phyloP scores from a whole-genome alignment of 805 yeast species.

The Hanseniaspora nectarophila region DNA sequence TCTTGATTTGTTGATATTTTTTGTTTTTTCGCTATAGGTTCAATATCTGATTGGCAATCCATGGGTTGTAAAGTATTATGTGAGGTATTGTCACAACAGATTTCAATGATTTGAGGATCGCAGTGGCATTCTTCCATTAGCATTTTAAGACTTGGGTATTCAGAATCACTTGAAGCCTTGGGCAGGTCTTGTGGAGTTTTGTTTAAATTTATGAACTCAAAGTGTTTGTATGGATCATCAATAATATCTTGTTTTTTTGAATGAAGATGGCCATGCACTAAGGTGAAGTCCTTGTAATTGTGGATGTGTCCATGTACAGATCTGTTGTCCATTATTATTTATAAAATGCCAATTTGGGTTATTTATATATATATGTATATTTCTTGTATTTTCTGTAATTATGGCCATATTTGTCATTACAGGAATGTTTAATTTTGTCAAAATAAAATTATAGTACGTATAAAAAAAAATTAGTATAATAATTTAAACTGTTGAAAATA shows the following conservation, averaged over 20 bases:
- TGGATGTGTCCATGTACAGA: slow-evolving; percentile 55
- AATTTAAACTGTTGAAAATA: no score
- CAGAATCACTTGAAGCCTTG: no score
- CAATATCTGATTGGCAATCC: no score
- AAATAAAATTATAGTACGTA: no score
- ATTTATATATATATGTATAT: not conserved
- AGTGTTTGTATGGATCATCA: slow-evolving; percentile 31
- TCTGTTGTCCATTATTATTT: not conserved
- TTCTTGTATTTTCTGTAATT: no score
- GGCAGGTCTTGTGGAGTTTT: not conserved
- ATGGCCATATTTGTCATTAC: no score
- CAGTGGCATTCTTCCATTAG: slow-evolving; percentile 10
- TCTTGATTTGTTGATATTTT: not conserved
- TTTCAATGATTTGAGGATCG: slow-evolving; percentile 31
- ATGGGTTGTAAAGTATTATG: not conserved
- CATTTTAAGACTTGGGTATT: slow-evolving; percentile 2
- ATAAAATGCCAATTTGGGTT: no score
- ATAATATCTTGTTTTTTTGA: slow-evolving; percentile 6
- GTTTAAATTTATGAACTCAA: slow-evolving; percentile 31
- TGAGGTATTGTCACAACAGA: slow-evolving; percentile 33
- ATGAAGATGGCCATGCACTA: slow-evolving; percentile 59
- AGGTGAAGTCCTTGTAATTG: slow-evolving; percentile 48
- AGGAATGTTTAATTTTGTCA: no score
- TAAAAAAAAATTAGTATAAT: no score
- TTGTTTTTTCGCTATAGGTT: not conserved